Evolutionary conservation across 2,329 filamentous ascomycete species (phyloP).

Genomic region (Colletotrichum sp.): DNA sequence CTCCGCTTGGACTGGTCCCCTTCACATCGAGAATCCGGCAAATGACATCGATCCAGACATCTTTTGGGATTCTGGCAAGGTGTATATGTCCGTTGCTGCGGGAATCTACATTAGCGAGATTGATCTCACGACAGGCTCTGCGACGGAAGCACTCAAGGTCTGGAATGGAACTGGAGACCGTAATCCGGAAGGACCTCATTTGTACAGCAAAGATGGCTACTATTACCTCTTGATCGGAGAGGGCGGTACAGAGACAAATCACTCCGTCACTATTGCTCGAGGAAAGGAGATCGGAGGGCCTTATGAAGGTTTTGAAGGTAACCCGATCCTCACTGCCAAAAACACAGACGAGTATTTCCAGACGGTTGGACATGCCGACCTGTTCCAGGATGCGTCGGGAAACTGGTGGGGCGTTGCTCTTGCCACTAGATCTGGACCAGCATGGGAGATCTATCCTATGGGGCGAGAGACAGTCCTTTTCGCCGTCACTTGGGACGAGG

Average conservation of each 20-base stretch:
- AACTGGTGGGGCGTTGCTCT: constrained; percentile 60
- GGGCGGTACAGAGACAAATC: constrained; percentile 49
- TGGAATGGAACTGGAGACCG: constrained; percentile 50
- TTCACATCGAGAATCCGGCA: constrained; percentile 31
- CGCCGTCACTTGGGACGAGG: constrained; percentile 52
- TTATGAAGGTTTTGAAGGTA: constrained; percentile 43
- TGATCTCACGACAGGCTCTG: constrained; percentile 37
- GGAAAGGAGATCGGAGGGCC: constrained; percentile 44
- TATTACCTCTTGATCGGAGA: constrained; percentile 61
- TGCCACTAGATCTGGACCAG: constrained; percentile 47
- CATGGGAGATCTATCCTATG: constrained; percentile 52
- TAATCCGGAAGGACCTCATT: constrained; percentile 56
- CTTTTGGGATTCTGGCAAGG: constrained; percentile 60
- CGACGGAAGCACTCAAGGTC: constrained; percentile 34
- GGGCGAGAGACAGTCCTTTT: constrained; percentile 57
- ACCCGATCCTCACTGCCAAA: constrained; percentile 50
- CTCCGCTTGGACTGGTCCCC: constrained; percentile 42
- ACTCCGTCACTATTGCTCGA: constrained; percentile 48
- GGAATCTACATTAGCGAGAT: constrained; percentile 33
- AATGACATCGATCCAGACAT: constrained; percentile 48
- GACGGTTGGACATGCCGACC: constrained; percentile 47
- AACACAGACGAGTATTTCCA: constrained; percentile 44
- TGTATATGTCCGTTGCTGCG: constrained; percentile 37
- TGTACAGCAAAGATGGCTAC: constrained; percentile 54
- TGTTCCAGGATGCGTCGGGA: constrained; percentile 47